phyloP scores from a whole-genome alignment of 129 eudicot genomes.

The carrot (Daucus carota) region DNA sequence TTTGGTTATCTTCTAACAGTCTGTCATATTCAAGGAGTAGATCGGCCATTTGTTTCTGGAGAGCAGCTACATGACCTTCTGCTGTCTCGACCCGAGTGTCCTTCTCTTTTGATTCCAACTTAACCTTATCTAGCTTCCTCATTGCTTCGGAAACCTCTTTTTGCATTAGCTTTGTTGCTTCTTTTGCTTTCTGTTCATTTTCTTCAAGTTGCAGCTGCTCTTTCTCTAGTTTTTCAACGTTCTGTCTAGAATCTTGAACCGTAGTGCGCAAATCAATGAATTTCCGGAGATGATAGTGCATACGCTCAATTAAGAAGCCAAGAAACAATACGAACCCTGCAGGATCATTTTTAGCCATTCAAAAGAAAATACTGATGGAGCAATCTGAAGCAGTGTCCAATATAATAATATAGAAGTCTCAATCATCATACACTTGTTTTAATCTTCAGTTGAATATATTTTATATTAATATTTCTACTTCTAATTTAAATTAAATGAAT shows the following conservation, averaged over 20 bases:
- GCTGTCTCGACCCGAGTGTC: conserved; percentile 71
- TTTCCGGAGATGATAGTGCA: conserved; percentile 78
- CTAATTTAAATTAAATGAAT: not conserved
- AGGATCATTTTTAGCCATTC: conserved; percentile 12
- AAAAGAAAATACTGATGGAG: not conserved
- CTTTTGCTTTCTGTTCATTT: conserved; percentile 60
- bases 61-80: conserved; percentile 80
- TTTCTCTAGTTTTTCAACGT: conserved; percentile 71
- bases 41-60: conserved; percentile 94
- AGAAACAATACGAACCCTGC: conserved; percentile 85
- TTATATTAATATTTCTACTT: not conserved
- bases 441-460: not conserved
- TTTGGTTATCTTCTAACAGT: conserved; percentile 78
- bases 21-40: conserved; percentile 91
- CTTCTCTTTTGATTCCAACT: conserved; percentile 53
- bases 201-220: conserved; percentile 64
- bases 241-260: conserved; percentile 50
- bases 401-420: not conserved
- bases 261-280: conserved; percentile 44
- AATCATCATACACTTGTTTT: not conserved
- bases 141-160: conserved; percentile 45
- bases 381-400: not conserved
- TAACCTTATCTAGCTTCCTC: conserved; percentile 51
- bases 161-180: conserved; percentile 46
- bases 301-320: conserved; percentile 84